Evolutionary conservation across 176 grass and related monocot genomes (phyloP).

Genomic region (Alloteropsis semialata): DNA sequence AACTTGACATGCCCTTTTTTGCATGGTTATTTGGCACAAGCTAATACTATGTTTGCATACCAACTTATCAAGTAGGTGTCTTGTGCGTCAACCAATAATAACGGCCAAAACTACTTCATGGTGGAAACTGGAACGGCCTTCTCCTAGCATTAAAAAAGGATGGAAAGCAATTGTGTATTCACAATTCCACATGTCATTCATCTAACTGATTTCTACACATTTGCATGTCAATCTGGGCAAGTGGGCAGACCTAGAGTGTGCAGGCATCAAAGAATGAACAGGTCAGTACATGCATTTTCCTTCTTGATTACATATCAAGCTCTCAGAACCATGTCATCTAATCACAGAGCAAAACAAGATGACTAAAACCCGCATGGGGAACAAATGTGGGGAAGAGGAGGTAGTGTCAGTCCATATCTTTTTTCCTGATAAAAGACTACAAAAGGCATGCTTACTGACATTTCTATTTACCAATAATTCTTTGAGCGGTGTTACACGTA

Average conservation of each 20-base stretch:
- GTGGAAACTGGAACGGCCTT: neutral
- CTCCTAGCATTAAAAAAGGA: constrained; percentile 11
- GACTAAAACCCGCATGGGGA: neutral
- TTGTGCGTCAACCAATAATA: neutral
- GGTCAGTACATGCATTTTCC: neutral
- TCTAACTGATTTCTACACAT: neutral
- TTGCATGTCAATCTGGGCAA: neutral
- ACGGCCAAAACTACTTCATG: neutral
- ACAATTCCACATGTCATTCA: neutral
- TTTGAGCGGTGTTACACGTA: neutral
- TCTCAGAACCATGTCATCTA: neutral
- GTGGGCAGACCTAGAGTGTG: neutral
- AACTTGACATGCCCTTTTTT: neutral
- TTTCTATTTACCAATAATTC: neutral
- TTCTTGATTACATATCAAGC: constrained; percentile 11
- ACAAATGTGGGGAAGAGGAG: neutral
- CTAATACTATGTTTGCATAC: neutral
- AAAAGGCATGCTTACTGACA: neutral
- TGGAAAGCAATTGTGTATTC: neutral
- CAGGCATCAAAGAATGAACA: neutral
- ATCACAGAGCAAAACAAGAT: neutral
- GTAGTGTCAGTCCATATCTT: neutral
- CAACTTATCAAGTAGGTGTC: neutral
- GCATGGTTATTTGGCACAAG: neutral
- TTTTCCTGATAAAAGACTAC: neutral